Evolutionary conservation across 2,329 filamentous ascomycete species (phyloP).

Genomic region (Fusarium sp.): DNA sequence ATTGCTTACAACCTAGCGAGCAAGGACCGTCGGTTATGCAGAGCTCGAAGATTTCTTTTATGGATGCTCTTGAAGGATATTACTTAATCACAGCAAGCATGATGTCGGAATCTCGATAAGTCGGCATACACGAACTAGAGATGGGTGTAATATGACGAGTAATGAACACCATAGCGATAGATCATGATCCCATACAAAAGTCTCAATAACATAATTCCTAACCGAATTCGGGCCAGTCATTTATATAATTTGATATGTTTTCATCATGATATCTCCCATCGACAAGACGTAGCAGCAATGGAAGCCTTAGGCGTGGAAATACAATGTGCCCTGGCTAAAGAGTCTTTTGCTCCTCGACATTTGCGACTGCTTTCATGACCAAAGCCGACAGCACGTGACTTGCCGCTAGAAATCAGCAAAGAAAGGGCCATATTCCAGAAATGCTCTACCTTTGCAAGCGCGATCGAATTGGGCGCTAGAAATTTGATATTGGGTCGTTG

Average conservation of each 20-base stretch:
- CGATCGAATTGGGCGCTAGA: not conserved
- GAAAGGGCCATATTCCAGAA: not conserved
- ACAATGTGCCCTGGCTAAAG: no score
- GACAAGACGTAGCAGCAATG: no score
- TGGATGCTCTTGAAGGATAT: conserved; percentile 22
- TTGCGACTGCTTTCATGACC: not conserved
- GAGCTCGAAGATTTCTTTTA: not conserved
- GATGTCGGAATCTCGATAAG: conserved; percentile 4
- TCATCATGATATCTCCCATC: no score
- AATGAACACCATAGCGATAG: not conserved
- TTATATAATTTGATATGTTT: no score
- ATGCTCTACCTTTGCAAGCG: not conserved
- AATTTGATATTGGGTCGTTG: conserved; percentile 3
- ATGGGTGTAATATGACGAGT: not conserved
- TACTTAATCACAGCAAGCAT: conserved; percentile 18
- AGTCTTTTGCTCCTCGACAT: no score
- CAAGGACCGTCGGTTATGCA: conserved; percentile 13
- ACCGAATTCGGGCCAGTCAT: not conserved
- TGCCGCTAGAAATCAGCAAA: not conserved
- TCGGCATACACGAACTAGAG: accelerated
- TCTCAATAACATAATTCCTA: not conserved
- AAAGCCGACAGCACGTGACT: not conserved
- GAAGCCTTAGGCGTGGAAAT: no score
- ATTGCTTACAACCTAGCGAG: not conserved
- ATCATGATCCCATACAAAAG: not conserved